A percentile compares a stretch with the other conserved stretches of the same genome.
phyloP scores from a whole-genome alignment of 768 basidiomycete genomes.

The Ephemerocybe angulata region DNA sequence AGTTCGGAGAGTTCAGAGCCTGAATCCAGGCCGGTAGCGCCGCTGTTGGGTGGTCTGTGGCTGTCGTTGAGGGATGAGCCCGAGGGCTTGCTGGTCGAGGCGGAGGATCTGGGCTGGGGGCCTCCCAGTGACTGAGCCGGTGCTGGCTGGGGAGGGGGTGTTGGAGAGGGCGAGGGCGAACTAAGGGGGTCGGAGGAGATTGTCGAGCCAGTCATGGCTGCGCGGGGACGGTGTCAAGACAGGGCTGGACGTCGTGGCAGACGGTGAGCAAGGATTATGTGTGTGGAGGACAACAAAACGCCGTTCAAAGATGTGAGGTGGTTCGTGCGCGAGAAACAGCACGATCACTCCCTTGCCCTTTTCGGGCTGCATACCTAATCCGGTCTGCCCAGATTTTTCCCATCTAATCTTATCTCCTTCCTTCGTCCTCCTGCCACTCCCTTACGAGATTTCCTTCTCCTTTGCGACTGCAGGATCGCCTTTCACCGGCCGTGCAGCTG shows the following conservation, averaged over 20 bases:
- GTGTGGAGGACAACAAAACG: conserved; percentile 19
- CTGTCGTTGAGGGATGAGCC: conserved; percentile 16
- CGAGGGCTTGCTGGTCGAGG: conserved; percentile 22
- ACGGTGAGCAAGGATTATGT: conserved; percentile 13
- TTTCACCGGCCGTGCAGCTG: too few species aligned
- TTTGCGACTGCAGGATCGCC: too few species aligned
- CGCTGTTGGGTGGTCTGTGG: conserved; percentile 15
- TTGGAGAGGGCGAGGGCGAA: conserved; percentile 69
- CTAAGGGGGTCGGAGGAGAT: conserved; percentile 63
- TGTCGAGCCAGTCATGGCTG: conserved; percentile 53
- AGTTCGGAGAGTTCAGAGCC: conserved; percentile 82
- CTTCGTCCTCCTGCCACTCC: background rate
- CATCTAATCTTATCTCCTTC: conserved; percentile 12
- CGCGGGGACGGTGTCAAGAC: conserved; percentile 10
- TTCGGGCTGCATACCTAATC: conserved; percentile 18
- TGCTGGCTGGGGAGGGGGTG: conserved; percentile 34
- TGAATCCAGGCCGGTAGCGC: conserved; percentile 39
- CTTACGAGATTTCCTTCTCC: too few species aligned
- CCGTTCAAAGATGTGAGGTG: conserved; percentile 19
- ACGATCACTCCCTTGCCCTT: conserved; percentile 22
- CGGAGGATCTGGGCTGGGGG: conserved; percentile 16
- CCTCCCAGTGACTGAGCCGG: conserved; percentile 10
- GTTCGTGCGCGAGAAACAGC: conserved; percentile 42
- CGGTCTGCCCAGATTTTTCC: background rate
- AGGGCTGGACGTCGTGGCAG: conserved; percentile 25